Evolutionary conservation across 176 grass and related monocot species (phyloP), one percentile per base, ranked within the genome.

Genomic region (Canna indica): DNA sequence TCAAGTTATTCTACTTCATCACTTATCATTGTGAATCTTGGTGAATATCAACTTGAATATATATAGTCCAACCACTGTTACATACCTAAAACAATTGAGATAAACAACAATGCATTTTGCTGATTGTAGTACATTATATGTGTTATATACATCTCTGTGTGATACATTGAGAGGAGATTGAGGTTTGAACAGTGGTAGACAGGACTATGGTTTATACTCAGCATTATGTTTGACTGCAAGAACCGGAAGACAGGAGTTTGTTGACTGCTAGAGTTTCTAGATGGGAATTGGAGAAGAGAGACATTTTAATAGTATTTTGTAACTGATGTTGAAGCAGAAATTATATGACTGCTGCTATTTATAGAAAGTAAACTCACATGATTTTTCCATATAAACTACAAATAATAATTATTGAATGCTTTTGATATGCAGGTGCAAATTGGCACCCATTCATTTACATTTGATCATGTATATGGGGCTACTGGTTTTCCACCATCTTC

Each of bases 381-480:
- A 54, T n/a, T 54, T 54, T 54, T 1, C 50, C 17, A 17, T n/a
- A n/a, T 18, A 17, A 18, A 39, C 16, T 1, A 7, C n/a, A 22
- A 41, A n/a, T 10, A 67, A 24, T 70, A 13, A 18, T 50, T 6
- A 31, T 50, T 14, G 7, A 20, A 32, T 32, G 6, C 7, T 50
- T 70, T 22, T 27, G 7, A 41, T 10, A 12, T 67, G 77, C 86
- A 99, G 95, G 87, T 99, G 36, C 95, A 99, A 82, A 99, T 99
- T 70, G 95, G 95, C 48, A 84, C 75, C 48, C 95, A 99, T 59
- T 94, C 95, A 30, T 99, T 99, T 77, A 99, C 95, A 56, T 99
- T 99, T 69, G 95, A 99, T 80, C 87, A 92, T 72, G 90, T 99
- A 14, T 99, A 99, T 62, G 95, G 90, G 54, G 90, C 80, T 69